A percentile compares a stretch with the other conserved stretches of the same genome.
These are phyloP conservation scores for Domatiomyces globalis DNA, from an alignment of 2,329 filamentous ascomycete species.

Conservation along the genomic window DNA sequence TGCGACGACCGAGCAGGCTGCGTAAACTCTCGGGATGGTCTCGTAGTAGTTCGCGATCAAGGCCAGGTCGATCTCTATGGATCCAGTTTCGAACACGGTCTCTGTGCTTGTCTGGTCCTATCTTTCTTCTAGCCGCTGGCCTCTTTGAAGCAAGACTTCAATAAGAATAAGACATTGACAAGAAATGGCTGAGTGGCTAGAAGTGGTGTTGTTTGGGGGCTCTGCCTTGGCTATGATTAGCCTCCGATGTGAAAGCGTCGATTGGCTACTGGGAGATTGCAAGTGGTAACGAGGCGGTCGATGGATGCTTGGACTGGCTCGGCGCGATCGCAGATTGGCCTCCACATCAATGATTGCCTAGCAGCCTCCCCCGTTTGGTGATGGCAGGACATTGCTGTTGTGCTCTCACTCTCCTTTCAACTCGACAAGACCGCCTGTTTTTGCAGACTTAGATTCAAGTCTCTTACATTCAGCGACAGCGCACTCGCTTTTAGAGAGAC, in stretches of 20 bases:
- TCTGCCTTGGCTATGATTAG: background rate
- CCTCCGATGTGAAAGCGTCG: background rate
- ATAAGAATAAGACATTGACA: background rate
- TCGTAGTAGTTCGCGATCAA: too few relatives aligned
- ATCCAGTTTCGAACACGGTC: too few relatives aligned
- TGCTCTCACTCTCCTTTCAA: background rate
- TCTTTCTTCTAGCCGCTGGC: background rate
- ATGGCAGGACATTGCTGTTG: background rate
- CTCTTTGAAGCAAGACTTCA: background rate
- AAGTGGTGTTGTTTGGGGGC: background rate
- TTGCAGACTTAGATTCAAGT: background rate
- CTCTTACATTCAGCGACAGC: background rate
- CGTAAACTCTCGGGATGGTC: too few relatives aligned
- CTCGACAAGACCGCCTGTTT: background rate
- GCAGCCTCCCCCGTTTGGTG: background rate
- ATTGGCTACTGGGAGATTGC: background rate
- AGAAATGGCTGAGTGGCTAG: background rate
- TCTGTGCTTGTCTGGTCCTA: background rate
- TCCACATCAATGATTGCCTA: background rate
- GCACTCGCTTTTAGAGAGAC: constrained; percentile 9
- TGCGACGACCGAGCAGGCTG: too few relatives aligned
- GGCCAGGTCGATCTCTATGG: too few relatives aligned
- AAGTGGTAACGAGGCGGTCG: background rate
- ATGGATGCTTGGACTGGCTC: background rate
- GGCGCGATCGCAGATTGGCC: background rate